Evolutionary conservation across 345 rosid genomes (phyloP).

Genomic region (Carallia pectinifolia): DNA sequence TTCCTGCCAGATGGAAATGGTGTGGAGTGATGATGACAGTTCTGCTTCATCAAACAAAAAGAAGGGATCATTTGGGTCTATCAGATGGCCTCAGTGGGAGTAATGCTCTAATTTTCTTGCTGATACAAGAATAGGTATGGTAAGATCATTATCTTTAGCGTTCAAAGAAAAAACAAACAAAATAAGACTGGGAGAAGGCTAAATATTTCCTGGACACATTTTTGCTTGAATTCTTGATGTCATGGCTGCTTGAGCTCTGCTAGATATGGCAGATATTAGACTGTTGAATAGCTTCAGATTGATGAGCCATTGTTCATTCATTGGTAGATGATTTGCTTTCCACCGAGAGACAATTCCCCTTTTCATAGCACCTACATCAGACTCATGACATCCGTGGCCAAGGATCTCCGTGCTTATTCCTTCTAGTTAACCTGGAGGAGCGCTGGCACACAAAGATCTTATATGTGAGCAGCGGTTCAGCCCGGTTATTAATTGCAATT

Average conservation of each 20-base stretch:
- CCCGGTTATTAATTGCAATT: too few relatives aligned
- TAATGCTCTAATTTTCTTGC: slow-evolving; percentile 17
- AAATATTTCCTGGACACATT: background rate
- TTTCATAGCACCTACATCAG: too few relatives aligned
- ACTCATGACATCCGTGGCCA: background rate
- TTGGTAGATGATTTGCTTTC: background rate
- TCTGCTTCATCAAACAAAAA: slow-evolving; percentile 50
- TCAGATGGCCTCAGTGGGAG: slow-evolving; percentile 75
- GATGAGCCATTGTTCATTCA: background rate
- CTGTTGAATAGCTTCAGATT: background rate
- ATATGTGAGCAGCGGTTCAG: too few relatives aligned
- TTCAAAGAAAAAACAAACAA: too few relatives aligned
- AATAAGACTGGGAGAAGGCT: background rate
- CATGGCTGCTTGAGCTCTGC: background rate
- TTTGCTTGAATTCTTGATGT: background rate
- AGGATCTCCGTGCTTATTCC: too few relatives aligned
- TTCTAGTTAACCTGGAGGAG: background rate
- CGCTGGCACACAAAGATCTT: background rate
- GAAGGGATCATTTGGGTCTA: slow-evolving; percentile 51
- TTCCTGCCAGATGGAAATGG: slow-evolving; percentile 72
- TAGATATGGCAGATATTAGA: background rate
- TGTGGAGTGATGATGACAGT: slow-evolving; percentile 66
- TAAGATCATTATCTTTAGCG: background rate
- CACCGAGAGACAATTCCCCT: background rate
- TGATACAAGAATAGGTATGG: background rate